Base-by-base conservation (phyloP, 1,284 basidiomycete genomes). In the Trametes versicolor region DNA sequence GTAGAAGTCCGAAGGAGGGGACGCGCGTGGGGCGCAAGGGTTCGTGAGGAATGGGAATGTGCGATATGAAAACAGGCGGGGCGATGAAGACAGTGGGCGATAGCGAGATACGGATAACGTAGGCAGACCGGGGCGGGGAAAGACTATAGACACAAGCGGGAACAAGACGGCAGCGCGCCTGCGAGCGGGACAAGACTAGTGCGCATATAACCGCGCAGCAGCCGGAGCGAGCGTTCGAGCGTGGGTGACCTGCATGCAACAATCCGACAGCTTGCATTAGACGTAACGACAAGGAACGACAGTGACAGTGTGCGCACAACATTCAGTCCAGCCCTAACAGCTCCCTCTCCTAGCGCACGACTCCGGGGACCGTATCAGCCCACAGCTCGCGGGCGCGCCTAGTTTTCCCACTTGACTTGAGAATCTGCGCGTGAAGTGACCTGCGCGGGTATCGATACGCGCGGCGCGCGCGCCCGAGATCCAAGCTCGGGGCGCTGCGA, bases 231-330 rank as follows among this genome's bases (percentile, higher is more conserved):
- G 25, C 34, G 43, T 19, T 45, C 34, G 37, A 37, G 50, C 21
- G 41, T 39, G 27, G 41, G 43, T 19, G 51, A 25, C 37, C 36
- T 29, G 36, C 36, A 27, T 34, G 58, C 48, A n/a, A 39, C 23
- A 55, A 61, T 36, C 54, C 61, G 63, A 66, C 43, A 59, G 58
- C 63, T 65, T 67, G 65, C 58, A 69, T 67, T 69, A 67, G 68
- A 69, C 47, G 41, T 64, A 66, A 65, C 58, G 63, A 63, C 59
- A 65, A 36, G 47, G 48, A 63, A 67, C 55, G 63, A 69, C 63
- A 59, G 49, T 63, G 56, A 65, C 56, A 65, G 48, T 55, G 53
- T 61, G 63, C 65, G 65, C 68, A 69, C 68, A 69, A 67, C 58
- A 59, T 61, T 47, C 47, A 65, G 59, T 61, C 65, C 68, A 60